Evolutionary conservation across 805 yeast species (phyloP), one percentile per base, ranked within the genome.

Genomic region (Myxozyma melibiosi): DNA sequence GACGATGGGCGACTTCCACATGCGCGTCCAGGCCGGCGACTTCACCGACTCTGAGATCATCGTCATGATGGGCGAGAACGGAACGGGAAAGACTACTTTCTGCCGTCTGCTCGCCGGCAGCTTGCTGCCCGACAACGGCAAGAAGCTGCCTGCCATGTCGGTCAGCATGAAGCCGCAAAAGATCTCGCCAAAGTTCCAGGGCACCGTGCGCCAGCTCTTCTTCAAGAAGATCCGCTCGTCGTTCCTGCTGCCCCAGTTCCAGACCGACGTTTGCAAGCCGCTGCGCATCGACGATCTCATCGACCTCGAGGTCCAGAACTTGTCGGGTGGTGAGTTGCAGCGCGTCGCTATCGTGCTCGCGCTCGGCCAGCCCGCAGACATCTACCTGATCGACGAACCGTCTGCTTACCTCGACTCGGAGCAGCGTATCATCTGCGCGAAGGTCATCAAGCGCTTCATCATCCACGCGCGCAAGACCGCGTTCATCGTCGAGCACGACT

Each of bases 21-120:
- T 94, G 72, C 78, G 75, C 57, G 86, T 94, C 59, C 86, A 88
- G 70, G 70, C 82, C 43, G 99, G 99, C 76, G 91, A 86, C 57
- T 94, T 92, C 76, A 85, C 96, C 55, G 96, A 94, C 74, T 88
- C 97, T 41, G 99, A 94, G 78, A 94, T 94, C 68, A 81, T 94
- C 69, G 99, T 94, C 56, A 89, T 94, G 97, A 92, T 94, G 96
- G 99, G 99, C 73, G 99, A 94, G 78, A 94, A 94, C 74, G 99
- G 99, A 78, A 94, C 99, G 18, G 99, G 99, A 79, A 94, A 94
- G 78, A 94, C 99, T 40, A 94, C 99, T 14, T 85, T 94, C 79
- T 92, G 97, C 82, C 88, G 87, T 74, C 78, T 94, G 69, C 80
- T 94, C 69, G 98, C 99, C 22, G 99, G 98, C 71, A 90, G 90